phyloP scores from a whole-genome alignment of 2,329 filamentous ascomycete genomes.

The Malbranchea zuffiana region DNA sequence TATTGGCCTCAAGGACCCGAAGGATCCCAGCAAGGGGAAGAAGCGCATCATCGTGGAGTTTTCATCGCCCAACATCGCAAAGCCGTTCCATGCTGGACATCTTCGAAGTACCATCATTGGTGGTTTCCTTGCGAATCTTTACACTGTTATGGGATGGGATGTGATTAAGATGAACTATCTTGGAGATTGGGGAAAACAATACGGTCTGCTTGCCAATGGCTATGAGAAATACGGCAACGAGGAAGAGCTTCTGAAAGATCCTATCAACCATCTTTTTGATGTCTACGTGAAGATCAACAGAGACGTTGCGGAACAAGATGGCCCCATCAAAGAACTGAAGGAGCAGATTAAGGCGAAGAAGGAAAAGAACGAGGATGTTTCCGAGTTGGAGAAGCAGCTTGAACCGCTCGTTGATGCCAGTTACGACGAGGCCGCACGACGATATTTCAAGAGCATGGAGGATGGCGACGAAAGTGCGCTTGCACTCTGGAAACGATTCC shows the following conservation, averaged over 20 bases:
- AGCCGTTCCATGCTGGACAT: constrained; percentile 56
- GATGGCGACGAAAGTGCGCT: constrained; percentile 50
- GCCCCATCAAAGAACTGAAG: constrained; percentile 45
- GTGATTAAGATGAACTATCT: constrained; percentile 56
- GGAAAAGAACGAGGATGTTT: constrained; percentile 39
- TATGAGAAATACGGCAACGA: constrained; percentile 53
- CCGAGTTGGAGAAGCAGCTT: constrained; percentile 40
- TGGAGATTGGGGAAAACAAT: constrained; percentile 60
- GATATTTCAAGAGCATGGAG: constrained; percentile 59
- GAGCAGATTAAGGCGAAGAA: constrained; percentile 39
- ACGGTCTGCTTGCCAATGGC: constrained; percentile 52
- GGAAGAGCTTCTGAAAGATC: constrained; percentile 48
- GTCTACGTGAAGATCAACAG: constrained; percentile 56
- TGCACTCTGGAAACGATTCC: constrained; percentile 52
- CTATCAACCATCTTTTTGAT: constrained; percentile 55
- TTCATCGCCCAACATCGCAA: constrained; percentile 57
- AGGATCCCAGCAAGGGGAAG: constrained; percentile 44
- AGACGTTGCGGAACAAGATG: constrained; percentile 46
- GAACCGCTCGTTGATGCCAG: constrained; percentile 41
- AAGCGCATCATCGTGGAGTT: constrained; percentile 56
- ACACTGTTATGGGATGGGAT: constrained; percentile 51
- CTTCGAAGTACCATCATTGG: constrained; percentile 57
- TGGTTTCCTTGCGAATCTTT: constrained; percentile 53
- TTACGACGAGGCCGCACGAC: constrained; percentile 50
- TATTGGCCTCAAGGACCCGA: constrained; percentile 48